Percentiles rank a stretch among this genome's conserved stretches.
Evolutionary conservation across 495 filamentous ascomycete genomes (phyloP).

Genomic region (Rhizodiscina lignyota): DNA sequence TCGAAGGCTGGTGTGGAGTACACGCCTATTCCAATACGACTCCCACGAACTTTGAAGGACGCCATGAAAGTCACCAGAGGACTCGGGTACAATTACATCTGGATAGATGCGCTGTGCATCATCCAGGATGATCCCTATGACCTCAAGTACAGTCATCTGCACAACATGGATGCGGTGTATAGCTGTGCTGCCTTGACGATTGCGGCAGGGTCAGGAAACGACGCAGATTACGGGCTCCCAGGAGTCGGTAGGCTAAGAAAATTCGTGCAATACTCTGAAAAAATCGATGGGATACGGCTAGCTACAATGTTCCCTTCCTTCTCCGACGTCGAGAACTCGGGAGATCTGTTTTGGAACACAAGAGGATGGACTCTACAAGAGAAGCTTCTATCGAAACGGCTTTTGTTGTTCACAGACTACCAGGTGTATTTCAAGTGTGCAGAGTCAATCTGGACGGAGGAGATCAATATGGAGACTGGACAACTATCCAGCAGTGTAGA

Average conservation of each 20-base stretch:
- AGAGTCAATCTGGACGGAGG: not conserved
- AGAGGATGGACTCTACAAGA: constrained; percentile 9
- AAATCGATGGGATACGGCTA: not conserved
- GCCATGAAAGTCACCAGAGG: not conserved
- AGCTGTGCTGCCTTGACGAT: constrained; percentile 1
- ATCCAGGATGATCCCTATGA: constrained; percentile 5
- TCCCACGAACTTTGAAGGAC: not conserved
- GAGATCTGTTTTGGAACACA: constrained; percentile 1
- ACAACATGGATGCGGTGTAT: constrained; percentile 5
- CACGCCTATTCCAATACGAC: no score
- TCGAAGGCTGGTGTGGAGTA: no score
- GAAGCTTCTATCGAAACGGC: constrained; percentile 4
- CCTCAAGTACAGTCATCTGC: constrained; percentile 4
- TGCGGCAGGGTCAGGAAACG: constrained; percentile 1
- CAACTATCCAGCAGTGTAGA: no score
- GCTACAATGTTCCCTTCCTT: not conserved
- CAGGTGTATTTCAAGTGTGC: constrained; percentile 5
- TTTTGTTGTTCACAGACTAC: constrained; percentile 4
- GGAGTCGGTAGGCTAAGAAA: constrained; percentile 1
- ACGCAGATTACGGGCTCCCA: constrained; percentile 2
- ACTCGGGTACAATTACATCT: not conserved
- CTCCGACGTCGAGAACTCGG: not conserved
- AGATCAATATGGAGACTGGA: not conserved
- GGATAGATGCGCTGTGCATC: constrained; percentile 5
- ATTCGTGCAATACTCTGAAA: no score